phyloP scores from a whole-genome alignment of 2,329 filamentous ascomycete genomes.

The Sporothrix pallida region DNA sequence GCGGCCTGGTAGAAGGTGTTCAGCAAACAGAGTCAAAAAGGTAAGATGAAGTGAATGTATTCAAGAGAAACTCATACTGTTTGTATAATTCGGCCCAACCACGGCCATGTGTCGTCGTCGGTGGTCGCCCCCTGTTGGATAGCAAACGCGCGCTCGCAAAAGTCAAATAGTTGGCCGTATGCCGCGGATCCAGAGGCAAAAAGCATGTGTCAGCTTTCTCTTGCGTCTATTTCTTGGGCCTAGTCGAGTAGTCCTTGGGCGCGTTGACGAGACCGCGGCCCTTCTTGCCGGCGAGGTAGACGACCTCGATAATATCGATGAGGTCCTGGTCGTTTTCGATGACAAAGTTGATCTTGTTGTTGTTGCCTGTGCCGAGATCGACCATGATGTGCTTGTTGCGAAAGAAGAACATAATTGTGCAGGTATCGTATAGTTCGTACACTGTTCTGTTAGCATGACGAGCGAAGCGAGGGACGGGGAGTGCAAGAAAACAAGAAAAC shows the following conservation, averaged over 20 bases:
- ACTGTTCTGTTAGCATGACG: slow-evolving; percentile 72
- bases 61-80: slow-evolving; percentile 15
- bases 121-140: neutral
- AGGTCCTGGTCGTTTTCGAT: slow-evolving; percentile 97
- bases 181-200: neutral
- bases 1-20: slow-evolving; percentile 20
- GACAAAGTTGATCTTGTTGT: slow-evolving; percentile 63
- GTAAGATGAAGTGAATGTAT: neutral
- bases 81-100: neutral
- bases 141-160: slow-evolving; percentile 4
- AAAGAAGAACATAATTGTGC: slow-evolving; percentile 88
- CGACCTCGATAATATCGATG: slow-evolving; percentile 97
- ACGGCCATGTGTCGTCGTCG: neutral
- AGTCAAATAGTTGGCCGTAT: neutral
- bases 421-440: slow-evolving; percentile 77
- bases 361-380: slow-evolving; percentile 97
- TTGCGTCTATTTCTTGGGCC: slow-evolving; percentile 65
- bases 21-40: slow-evolving; percentile 20
- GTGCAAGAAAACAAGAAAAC: neutral
- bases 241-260: slow-evolving; percentile 79
- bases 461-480: slow-evolving; percentile 48
- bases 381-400: slow-evolving; percentile 99
- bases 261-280: slow-evolving; percentile 94
- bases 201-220: neutral
- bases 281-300: slow-evolving; percentile 98